These are phyloP conservation scores for Macrophomina tecta DNA, from an alignment of 2,329 filamentous ascomycete species.

Conservation along the genomic window DNA sequence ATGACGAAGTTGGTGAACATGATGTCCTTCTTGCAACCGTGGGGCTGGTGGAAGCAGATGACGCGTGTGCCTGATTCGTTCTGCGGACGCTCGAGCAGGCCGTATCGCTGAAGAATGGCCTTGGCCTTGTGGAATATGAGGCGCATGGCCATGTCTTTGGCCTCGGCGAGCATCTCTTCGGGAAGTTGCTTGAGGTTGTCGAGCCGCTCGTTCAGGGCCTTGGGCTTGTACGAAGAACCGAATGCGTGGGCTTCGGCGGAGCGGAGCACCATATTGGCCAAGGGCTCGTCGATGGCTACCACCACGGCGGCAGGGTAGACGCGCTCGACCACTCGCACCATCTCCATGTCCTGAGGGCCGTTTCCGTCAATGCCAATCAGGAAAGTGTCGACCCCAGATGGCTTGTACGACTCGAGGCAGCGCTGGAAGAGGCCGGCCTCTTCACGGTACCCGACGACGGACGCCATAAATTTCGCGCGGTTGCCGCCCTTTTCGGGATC, in stretches of 20 bases:
- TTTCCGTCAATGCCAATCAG: slow-evolving; percentile 41
- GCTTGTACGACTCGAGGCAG: slow-evolving; percentile 40
- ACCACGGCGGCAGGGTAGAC: slow-evolving; percentile 34
- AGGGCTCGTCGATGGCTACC: slow-evolving; percentile 37
- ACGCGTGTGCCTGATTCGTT: slow-evolving; percentile 28
- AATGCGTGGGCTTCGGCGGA: slow-evolving; percentile 30
- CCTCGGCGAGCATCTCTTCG: background rate
- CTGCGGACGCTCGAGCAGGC: slow-evolving; percentile 24
- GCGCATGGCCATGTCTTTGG: background rate
- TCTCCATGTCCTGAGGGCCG: slow-evolving; percentile 36
- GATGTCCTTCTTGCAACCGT: slow-evolving; percentile 48
- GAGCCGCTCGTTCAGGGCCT: background rate
- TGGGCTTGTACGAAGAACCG: slow-evolving; percentile 30
- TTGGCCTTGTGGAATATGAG: background rate
- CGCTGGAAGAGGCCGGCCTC: slow-evolving; percentile 38
- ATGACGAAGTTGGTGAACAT: slow-evolving; percentile 49
- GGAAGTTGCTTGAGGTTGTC: background rate
- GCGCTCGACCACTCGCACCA: slow-evolving; percentile 39
- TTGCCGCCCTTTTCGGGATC: background rate
- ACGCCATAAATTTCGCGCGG: background rate
- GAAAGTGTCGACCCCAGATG: slow-evolving; percentile 34
- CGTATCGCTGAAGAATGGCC: slow-evolving; percentile 33
- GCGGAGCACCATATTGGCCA: slow-evolving; percentile 37
- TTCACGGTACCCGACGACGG: slow-evolving; percentile 42
- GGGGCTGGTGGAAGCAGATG: slow-evolving; percentile 45